Percentiles rank a stretch among this genome's conserved stretches.
These are phyloP conservation scores for Chloranthus sessilifolius DNA, from an alignment of 164 flowering plant species.

Conservation along the genomic window DNA sequence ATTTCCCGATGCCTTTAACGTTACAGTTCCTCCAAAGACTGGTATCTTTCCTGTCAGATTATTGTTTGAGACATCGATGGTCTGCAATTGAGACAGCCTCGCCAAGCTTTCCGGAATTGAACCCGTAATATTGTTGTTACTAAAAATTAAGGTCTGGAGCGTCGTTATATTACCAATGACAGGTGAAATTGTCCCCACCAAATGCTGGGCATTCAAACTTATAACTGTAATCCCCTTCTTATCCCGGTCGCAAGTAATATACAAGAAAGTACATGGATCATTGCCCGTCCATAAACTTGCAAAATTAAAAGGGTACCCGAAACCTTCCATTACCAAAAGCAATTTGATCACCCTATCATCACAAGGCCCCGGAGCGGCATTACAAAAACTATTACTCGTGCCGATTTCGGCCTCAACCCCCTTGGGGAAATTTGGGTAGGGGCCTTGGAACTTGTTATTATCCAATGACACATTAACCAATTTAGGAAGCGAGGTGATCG, in stretches of 20 bases:
- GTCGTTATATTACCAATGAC: conserved; percentile 41
- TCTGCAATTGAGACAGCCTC: conserved; percentile 24
- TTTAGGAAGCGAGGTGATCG: conserved; percentile 22
- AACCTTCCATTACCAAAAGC: conserved; percentile 35
- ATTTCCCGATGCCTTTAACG: conserved; percentile 32
- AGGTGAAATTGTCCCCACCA: conserved; percentile 47
- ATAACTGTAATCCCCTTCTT: conserved; percentile 28
- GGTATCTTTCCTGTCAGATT: conserved; percentile 47
- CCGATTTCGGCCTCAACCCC: conserved; percentile 11
- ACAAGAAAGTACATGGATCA: conserved; percentile 34
- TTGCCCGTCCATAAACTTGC: conserved; percentile 55
- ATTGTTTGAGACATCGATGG: conserved; percentile 54
- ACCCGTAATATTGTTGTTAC: conserved; percentile 45
- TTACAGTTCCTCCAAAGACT: conserved; percentile 19
- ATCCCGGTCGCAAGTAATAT: conserved; percentile 35
- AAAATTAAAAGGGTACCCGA: conserved; percentile 44
- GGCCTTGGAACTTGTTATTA: conserved; percentile 58
- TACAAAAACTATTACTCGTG: conserved; percentile 39
- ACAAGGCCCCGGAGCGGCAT: conserved; percentile 43
- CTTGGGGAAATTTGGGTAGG: conserved; percentile 27
- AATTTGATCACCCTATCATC: conserved; percentile 42
- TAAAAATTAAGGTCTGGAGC: conserved; percentile 35
- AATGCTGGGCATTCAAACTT: conserved; percentile 29
- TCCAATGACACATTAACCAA: conserved; percentile 39
- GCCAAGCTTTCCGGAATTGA: conserved; percentile 38